These are phyloP conservation scores for Raphanus hybrid DNA, from an alignment of 441 rosid species.

Conservation along the genomic window DNA sequence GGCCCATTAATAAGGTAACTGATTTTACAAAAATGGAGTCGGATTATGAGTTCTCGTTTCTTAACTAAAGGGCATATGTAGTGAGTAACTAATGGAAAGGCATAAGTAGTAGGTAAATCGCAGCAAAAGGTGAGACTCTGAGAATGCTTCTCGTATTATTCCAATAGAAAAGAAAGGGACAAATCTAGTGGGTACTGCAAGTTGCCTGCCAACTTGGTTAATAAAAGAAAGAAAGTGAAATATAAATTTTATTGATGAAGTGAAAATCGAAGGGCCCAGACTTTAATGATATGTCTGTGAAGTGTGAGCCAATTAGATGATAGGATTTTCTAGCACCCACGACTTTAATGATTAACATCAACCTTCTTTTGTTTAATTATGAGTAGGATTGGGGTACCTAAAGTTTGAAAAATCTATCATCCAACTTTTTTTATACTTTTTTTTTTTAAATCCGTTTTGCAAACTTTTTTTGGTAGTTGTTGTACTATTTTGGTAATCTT, in stretches of 20 bases:
- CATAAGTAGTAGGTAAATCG: not conserved
- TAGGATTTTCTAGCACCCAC: conserved; percentile 23
- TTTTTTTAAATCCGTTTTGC: not conserved
- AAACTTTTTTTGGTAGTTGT: not conserved
- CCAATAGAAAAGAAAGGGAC: conserved; percentile 32
- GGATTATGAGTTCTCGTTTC: not conserved
- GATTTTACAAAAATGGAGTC: not conserved
- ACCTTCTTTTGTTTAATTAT: conserved; percentile 19
- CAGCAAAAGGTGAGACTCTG: conserved; percentile 12
- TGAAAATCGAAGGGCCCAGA: conserved; percentile 34
- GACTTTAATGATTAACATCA: conserved; percentile 29
- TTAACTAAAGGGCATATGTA: not conserved
- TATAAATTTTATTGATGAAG: conserved; percentile 14
- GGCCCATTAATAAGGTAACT: conserved; percentile 4
- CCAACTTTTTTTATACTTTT: not conserved
- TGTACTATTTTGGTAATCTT: not conserved
- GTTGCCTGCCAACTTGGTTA: conserved; percentile 49
- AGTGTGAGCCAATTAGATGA: conserved; percentile 35
- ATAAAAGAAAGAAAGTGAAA: conserved; percentile 30
- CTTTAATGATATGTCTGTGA: conserved; percentile 29
- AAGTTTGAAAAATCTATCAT: not conserved
- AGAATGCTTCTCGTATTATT: conserved; percentile 36
- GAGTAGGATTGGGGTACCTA: not conserved
- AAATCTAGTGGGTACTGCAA: conserved; percentile 43
- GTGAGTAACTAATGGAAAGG: too few species aligned